Conservation (phyloP, 2,329 filamentous ascomycete genomes). For the Cyphellophora europaea region DNA sequence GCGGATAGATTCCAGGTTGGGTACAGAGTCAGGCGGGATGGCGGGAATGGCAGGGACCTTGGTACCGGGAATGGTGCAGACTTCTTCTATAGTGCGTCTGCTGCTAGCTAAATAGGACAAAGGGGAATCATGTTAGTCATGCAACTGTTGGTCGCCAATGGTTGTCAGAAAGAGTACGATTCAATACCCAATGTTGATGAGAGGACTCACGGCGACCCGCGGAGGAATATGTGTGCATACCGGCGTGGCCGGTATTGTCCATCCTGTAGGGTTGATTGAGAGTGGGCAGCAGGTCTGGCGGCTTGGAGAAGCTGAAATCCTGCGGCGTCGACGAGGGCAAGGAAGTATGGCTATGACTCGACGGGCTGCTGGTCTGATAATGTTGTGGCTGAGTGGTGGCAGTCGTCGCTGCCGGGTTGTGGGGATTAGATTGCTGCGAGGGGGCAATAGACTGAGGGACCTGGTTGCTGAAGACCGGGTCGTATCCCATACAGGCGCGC, state of each 20-base stretch:
- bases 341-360: constrained; percentile 9
- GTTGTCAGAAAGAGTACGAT: background rate
- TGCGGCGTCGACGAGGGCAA: constrained; percentile 11
- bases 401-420: constrained; percentile 47
- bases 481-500: constrained; percentile 58
- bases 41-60: constrained; percentile 36
- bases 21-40: constrained; percentile 43
- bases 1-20: constrained; percentile 56
- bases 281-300: constrained; percentile 15
- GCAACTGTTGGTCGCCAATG: too few species aligned
- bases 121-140: too few species aligned
- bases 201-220: constrained; percentile 12
- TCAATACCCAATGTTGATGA: background rate
- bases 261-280: constrained; percentile 17
- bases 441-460: constrained; percentile 24
- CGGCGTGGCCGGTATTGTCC: constrained; percentile 11
- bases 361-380: constrained; percentile 11
- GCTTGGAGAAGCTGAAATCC: constrained; percentile 14
- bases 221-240: constrained; percentile 10
- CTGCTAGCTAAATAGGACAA: too few species aligned
- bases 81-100: constrained; percentile 59
- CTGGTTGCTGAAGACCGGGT: constrained; percentile 65
- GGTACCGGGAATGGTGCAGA: constrained; percentile 53
- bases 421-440: constrained; percentile 38
- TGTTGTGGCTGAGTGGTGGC: constrained; percentile 3